Percentiles rank a stretch among this genome's conserved stretches.
phyloP scores from a whole-genome alignment of 2,329 filamentous ascomycete genomes.

The Arthrobotrys sphaeroides region DNA sequence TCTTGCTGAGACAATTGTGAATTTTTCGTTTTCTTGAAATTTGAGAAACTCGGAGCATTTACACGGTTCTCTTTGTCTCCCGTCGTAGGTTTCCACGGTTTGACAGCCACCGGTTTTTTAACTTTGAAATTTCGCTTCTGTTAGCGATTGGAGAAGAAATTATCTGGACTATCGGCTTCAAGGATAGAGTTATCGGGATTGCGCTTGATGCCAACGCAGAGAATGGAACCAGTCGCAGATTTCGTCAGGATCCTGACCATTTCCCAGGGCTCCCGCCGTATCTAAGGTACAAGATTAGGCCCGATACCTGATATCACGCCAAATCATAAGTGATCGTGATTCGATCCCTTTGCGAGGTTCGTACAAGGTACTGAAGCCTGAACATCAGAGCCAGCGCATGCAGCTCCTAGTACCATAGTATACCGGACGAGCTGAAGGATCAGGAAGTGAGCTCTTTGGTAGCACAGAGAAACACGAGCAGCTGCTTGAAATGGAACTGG shows the following conservation, averaged over 20 bases:
- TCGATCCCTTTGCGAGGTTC: conserved; percentile 32
- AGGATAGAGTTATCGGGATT: conserved; percentile 22
- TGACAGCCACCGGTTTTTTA: no score
- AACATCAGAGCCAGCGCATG: conserved; percentile 42
- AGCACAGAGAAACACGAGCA: conserved; percentile 47
- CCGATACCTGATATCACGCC: conserved; percentile 45
- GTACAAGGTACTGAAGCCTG: conserved; percentile 35
- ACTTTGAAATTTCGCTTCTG: no score
- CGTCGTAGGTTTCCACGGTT: neutral
- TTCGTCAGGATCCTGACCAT: conserved; percentile 25
- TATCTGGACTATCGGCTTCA: neutral
- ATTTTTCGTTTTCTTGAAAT: conserved; percentile 6
- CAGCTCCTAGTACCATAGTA: conserved; percentile 29
- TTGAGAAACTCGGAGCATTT: neutral
- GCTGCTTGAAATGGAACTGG: conserved; percentile 38
- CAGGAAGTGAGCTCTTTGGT: conserved; percentile 43
- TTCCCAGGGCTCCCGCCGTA: conserved; percentile 26
- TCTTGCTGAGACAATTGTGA: conserved; percentile 11
- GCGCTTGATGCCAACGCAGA: conserved; percentile 44
- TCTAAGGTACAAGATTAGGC: conserved; percentile 26
- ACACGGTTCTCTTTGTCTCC: neutral
- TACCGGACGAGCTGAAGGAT: conserved; percentile 31
- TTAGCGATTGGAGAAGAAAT: no score
- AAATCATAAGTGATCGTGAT: conserved; percentile 25
- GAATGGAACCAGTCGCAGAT: conserved; percentile 39